phyloP scores from a whole-genome alignment of 352 stramenopile species.

The Globisporangium orthogonon region DNA sequence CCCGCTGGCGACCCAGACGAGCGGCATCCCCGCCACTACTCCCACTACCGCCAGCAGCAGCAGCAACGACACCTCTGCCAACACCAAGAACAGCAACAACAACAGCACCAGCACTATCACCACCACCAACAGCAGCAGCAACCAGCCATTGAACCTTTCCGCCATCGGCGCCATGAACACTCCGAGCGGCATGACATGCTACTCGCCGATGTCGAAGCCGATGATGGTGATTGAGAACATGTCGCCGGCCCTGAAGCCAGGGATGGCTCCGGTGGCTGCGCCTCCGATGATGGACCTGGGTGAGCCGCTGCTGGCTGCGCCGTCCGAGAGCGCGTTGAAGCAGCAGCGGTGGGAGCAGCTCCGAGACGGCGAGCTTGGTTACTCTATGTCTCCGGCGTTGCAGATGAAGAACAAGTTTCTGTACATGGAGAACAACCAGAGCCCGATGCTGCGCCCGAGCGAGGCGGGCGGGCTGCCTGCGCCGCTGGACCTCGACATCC shows the following conservation, averaged over 20 bases:
- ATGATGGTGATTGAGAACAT: constrained; percentile 78
- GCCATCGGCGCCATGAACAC: constrained; percentile 19
- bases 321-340: constrained; percentile 14
- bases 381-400: constrained; percentile 29
- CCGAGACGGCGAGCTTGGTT: constrained; percentile 31
- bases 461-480: constrained; percentile 13
- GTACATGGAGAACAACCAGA: constrained; percentile 16
- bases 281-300: constrained; percentile 61
- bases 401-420: constrained; percentile 47
- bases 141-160: constrained; percentile 14
- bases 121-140: not conserved
- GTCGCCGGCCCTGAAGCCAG: constrained; percentile 74
- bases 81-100: constrained; percentile 3
- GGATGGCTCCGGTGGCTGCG: constrained; percentile 31
- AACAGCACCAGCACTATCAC: not conserved
- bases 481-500: constrained; percentile 63
- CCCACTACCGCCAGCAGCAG: not conserved
- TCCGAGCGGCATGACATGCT: constrained; percentile 41
- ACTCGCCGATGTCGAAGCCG: constrained; percentile 77
- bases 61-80: not conserved
- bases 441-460: constrained; percentile 20
- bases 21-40: not conserved
- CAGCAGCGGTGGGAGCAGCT: constrained; percentile 15
- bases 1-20: constrained; percentile 26
- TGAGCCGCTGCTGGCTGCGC: constrained; percentile 17